These are phyloP conservation scores for Borovskyia barvae DNA, from an alignment of 208 protist genomes.

Conservation along the genomic window DNA sequence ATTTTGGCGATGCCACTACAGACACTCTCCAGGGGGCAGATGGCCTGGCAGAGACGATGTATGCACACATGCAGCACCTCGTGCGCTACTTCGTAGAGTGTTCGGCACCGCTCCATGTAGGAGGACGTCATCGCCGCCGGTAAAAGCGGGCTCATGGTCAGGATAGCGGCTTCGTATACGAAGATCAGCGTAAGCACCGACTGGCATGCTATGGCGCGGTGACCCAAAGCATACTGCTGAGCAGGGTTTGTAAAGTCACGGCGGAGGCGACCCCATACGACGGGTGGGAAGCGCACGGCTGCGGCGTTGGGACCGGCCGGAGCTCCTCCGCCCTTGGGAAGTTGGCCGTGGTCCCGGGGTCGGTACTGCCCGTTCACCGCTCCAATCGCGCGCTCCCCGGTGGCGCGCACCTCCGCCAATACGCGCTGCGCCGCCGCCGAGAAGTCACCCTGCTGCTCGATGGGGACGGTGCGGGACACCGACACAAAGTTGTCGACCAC, in stretches of 20 bases:
- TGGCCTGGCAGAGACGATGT: slow-evolving; percentile 73
- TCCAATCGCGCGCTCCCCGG: slow-evolving; percentile 38
- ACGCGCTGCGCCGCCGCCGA: slow-evolving; percentile 38
- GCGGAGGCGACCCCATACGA: slow-evolving; percentile 59
- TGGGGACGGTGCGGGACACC: slow-evolving; percentile 58
- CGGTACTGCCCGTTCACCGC: slow-evolving; percentile 32
- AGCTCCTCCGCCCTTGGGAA: neutral
- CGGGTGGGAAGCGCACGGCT: slow-evolving; percentile 51
- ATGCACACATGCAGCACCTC: slow-evolving; percentile 80
- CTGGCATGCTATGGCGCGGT: slow-evolving; percentile 63
- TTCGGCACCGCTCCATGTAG: slow-evolving; percentile 36
- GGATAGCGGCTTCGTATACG: slow-evolving; percentile 57
- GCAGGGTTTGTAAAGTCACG: slow-evolving; percentile 46
- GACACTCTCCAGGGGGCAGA: slow-evolving; percentile 59
- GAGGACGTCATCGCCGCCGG: slow-evolving; percentile 31
- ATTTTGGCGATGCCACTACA: slow-evolving; percentile 64
- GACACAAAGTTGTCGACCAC: slow-evolving; percentile 87
- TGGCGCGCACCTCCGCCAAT: slow-evolving; percentile 46
- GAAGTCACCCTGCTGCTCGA: slow-evolving; percentile 78
- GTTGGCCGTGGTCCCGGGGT: slow-evolving; percentile 8
- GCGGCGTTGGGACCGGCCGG: slow-evolving; percentile 1
- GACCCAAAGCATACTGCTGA: slow-evolving; percentile 62
- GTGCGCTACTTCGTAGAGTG: slow-evolving; percentile 45
- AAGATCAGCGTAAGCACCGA: slow-evolving; percentile 57
- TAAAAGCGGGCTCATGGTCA: slow-evolving; percentile 55